Base-by-base conservation (phyloP, 768 basidiomycete genomes). In the Trametes elegans region DNA sequence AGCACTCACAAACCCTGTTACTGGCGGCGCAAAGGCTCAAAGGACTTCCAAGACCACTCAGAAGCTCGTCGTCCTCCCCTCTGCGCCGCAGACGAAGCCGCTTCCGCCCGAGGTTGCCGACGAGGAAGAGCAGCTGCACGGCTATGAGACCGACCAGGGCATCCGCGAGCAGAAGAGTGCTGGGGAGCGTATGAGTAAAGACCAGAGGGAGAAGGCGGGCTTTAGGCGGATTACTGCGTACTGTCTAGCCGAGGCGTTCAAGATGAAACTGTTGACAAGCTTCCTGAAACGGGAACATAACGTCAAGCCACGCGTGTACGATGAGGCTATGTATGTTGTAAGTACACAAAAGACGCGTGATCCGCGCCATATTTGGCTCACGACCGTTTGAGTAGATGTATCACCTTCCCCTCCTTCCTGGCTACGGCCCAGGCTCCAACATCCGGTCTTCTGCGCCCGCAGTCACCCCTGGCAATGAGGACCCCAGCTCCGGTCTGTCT, bases 271-370 rank as follows among this genome's bases (percentile, higher is more conserved):
- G 0, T 72, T 97, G 19, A 84, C 87, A 10, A 84, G 86, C 2
- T 96, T 94, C 65, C 67, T 97, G 67, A 96, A 95, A 71, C 76
- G 95, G 47, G 95, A 98, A 66, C 95, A 98, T 68, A 96, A 94
- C 50, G 93, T 95, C 10, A 77, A 73, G 9, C 92, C 86, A 1
- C 77, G 95, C 55, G 80, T 92, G 0, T 98, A 92, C 61, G 95
- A 97, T 68, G 95, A 98, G 71, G 94, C 93, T 0, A 71, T 96
- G 57, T 97, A 97, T 74, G 89, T 85, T 53, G 94, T 95, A 58
- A 73, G 90, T 79, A 13, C 10, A 6, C 14, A 29, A 7, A 31
- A 29, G 28, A 18, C 9, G 5, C 11, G 5, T 26, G 41, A 41
- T n/a, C n/a, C n/a, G n/a, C n/a, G n/a, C n/a, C n/a, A n/a, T n/a